These are phyloP conservation scores for Shiraia bambusicola DNA, from an alignment of 2,329 filamentous ascomycete genomes.

Conservation along the genomic window DNA sequence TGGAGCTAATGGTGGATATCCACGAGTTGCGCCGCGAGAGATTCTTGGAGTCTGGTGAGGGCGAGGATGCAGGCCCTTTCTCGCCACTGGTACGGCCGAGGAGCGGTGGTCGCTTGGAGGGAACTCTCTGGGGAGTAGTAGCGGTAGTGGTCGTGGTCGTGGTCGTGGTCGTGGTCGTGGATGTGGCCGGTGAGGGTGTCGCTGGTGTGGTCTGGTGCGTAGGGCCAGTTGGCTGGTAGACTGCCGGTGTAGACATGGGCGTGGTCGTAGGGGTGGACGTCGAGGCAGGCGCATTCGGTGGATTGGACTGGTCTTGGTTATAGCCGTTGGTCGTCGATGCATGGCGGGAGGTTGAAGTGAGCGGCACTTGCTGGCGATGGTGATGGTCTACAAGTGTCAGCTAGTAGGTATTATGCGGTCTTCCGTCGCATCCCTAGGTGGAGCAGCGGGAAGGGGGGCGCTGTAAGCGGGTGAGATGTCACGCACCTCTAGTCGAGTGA, in stretches of 20 bases:
- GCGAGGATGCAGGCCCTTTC: slow-evolving; percentile 27
- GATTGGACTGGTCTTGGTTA: slow-evolving; percentile 18
- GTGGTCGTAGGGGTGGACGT: slow-evolving; percentile 2
- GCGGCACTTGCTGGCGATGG: slow-evolving; percentile 37
- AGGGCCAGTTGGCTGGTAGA: not conserved
- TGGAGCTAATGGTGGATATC: slow-evolving; percentile 91
- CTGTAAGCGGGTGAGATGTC: slow-evolving; percentile 21
- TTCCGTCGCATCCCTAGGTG: slow-evolving; percentile 21
- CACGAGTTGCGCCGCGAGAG: slow-evolving; percentile 70
- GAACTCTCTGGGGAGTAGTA: slow-evolving; percentile 29
- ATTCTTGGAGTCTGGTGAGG: slow-evolving; percentile 32
- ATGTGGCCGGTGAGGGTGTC: slow-evolving; percentile 7
- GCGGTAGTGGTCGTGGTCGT: slow-evolving; percentile 10
- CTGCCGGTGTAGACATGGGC: slow-evolving; percentile 16
- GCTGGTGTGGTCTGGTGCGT: no score
- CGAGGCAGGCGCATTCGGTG: not conserved
- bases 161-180: not conserved
- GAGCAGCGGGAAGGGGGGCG: slow-evolving; percentile 9
- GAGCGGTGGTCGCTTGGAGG: slow-evolving; percentile 45
- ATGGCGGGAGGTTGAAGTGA: no score
- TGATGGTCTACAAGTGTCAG: slow-evolving; percentile 37
- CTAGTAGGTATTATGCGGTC: slow-evolving; percentile 12
- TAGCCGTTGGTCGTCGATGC: no score
- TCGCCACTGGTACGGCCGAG: slow-evolving; percentile 46
- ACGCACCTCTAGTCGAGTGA: slow-evolving; percentile 76